phyloP scores from a whole-genome alignment of 768 basidiomycete genomes.

The Mycena amicta region DNA sequence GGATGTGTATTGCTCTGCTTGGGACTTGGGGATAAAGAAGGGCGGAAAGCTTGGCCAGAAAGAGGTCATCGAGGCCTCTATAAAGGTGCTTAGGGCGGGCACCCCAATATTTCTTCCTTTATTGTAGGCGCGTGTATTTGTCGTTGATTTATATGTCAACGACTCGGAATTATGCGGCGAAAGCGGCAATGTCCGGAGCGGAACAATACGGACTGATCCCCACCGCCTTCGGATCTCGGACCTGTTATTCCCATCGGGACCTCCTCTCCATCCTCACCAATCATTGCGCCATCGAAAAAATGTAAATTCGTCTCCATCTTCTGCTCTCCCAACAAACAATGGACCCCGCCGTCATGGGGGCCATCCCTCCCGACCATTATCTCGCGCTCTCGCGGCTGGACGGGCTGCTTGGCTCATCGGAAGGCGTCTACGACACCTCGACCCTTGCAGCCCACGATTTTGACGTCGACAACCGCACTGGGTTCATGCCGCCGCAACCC shows the following conservation, averaged over 20 bases:
- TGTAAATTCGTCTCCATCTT: background rate
- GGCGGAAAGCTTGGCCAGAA: too few species aligned
- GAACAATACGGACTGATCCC: background rate
- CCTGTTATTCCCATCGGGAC: background rate
- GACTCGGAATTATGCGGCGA: too few species aligned
- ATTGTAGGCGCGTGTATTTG: too few species aligned
- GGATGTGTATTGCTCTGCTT: too few species aligned
- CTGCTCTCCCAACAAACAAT: background rate
- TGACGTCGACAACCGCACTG: constrained; percentile 88
- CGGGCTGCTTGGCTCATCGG: constrained; percentile 25
- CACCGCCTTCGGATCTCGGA: background rate
- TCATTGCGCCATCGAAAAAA: background rate
- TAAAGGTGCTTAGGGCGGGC: too few species aligned
- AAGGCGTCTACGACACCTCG: constrained; percentile 46
- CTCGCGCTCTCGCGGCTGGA: constrained; percentile 38
- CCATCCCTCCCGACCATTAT: constrained; percentile 34
- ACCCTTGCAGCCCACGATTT: constrained; percentile 85
- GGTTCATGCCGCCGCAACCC: constrained; percentile 85
- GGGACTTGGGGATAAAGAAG: too few species aligned
- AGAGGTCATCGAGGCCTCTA: too few species aligned
- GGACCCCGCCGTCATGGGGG: background rate
- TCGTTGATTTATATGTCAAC: too few species aligned
- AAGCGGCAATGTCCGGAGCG: too few species aligned
- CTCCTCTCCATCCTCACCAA: background rate
- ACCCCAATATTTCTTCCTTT: too few species aligned